phyloP scores from a whole-genome alignment of 108 stramenopile genomes.

The Nannochloropsis salina region DNA sequence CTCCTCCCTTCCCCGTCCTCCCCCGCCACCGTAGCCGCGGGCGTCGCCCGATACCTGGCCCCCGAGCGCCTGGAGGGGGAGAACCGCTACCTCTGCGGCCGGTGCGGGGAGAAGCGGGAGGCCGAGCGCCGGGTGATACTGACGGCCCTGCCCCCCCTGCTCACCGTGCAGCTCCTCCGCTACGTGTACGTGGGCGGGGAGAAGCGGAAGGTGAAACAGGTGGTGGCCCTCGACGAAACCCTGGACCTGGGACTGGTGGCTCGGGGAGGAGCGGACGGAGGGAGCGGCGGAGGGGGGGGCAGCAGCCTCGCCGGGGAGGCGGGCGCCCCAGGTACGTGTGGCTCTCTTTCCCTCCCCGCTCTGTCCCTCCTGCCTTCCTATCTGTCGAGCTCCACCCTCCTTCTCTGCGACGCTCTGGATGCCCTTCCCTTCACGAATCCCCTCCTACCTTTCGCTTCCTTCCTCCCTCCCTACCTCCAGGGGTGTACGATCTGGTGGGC shows the following conservation, averaged over 20 bases:
- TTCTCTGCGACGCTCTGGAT: no score
- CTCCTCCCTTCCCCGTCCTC: not conserved
- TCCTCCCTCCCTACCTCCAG: not conserved
- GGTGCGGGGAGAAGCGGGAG: constrained; percentile 33
- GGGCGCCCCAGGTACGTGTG: no score
- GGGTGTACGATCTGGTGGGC: constrained; percentile 32
- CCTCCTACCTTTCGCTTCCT: no score
- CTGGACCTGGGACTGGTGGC: constrained; percentile 31
- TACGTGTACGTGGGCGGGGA: constrained; percentile 38
- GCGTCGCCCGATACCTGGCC: constrained; percentile 33
- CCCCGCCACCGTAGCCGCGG: constrained; percentile 22
- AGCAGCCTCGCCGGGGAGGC: no score
- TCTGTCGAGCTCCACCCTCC: no score
- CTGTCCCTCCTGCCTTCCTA: no score
- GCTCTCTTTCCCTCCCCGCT: no score
- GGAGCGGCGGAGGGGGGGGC: no score
- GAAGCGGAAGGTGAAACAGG: constrained; percentile 44
- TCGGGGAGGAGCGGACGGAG: not conserved
- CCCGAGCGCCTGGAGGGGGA: constrained; percentile 33
- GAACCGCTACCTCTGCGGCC: constrained; percentile 44
- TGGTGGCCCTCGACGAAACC: constrained; percentile 27
- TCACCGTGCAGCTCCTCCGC: constrained; percentile 45
- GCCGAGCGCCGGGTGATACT: constrained; percentile 32
- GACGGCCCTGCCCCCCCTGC: constrained; percentile 34
- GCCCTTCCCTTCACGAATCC: no score